A percentile compares a stretch with the other conserved stretches of the same genome.
Evolutionary conservation across 345 rosid species (phyloP).

Genomic region (Eucalyptus caleyi): DNA sequence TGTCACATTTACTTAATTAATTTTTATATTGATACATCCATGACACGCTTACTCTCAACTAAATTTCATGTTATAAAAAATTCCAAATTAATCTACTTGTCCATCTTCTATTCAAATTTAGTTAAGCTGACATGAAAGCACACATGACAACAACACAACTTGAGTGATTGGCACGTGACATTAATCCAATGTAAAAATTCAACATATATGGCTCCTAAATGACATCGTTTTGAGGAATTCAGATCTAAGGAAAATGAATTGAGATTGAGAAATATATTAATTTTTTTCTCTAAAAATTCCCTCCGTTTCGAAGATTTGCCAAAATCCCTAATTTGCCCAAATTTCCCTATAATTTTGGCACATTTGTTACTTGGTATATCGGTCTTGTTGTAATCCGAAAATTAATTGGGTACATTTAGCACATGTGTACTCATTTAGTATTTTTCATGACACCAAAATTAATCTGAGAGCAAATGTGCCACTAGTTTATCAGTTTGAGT

Average conservation of each 20-base stretch:
- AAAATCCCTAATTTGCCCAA: neutral
- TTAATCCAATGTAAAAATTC: neutral
- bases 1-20: neutral
- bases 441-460: neutral
- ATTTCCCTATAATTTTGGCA: neutral
- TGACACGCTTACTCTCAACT: neutral
- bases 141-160: neutral
- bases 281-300: neutral
- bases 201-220: neutral
- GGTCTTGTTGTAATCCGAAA: rapidly evolving
- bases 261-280: neutral
- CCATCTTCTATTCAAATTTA: neutral
- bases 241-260: neutral
- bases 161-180: neutral
- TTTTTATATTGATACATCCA: neutral
- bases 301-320: neutral
- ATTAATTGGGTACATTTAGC: neutral
- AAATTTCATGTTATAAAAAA: neutral
- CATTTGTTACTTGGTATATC: neutral
- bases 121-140: neutral
- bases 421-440: neutral
- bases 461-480: neutral
- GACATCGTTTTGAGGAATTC: neutral
- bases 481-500: neutral
- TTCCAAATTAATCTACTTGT: neutral